A percentile compares a stretch with the other conserved stretches of the same genome.
These are phyloP conservation scores for Barnettozyma populi DNA, from an alignment of 805 yeast species.

Conservation along the genomic window DNA sequence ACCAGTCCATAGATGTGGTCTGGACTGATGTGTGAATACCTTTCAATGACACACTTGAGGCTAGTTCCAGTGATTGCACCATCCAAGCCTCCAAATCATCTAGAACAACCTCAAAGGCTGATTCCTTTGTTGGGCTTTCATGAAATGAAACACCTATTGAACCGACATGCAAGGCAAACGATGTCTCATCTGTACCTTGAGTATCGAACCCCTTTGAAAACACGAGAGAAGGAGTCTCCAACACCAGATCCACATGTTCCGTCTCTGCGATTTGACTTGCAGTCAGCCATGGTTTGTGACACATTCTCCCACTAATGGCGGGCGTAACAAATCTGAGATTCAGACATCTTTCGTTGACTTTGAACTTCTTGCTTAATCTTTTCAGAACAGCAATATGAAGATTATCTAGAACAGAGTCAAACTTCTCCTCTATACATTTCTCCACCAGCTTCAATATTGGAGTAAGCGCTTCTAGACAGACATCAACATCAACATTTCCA, in stretches of 20 bases:
- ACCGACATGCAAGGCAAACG: slow-evolving; percentile 17
- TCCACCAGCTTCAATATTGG: slow-evolving; percentile 32
- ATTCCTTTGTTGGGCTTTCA: neutral
- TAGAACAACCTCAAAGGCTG: slow-evolving; percentile 7
- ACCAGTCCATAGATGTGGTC: slow-evolving; percentile 33
- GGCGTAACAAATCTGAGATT: slow-evolving; percentile 48
- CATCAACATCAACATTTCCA: slow-evolving; percentile 41
- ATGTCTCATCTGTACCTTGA: slow-evolving; percentile 12
- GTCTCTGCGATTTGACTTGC: slow-evolving; percentile 14
- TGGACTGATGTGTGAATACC: slow-evolving; percentile 28
- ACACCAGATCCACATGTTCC: slow-evolving; percentile 10
- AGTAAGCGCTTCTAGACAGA: slow-evolving; percentile 41
- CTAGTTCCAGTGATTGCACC: slow-evolving; percentile 6
- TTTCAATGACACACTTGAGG: slow-evolving; percentile 24
- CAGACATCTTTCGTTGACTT: slow-evolving; percentile 30
- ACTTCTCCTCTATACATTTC: slow-evolving; percentile 29
- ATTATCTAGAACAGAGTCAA: slow-evolving; percentile 50
- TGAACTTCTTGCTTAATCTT: slow-evolving; percentile 32
- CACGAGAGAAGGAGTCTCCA: slow-evolving; percentile 23
- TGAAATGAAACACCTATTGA: slow-evolving; percentile 7
- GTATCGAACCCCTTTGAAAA: slow-evolving; percentile 11
- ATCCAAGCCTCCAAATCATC: slow-evolving; percentile 30
- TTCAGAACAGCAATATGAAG: slow-evolving; percentile 57
- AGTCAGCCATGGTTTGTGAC: neutral
- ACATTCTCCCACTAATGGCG: slow-evolving; percentile 26